phyloP scores from a whole-genome alignment of 73 alveolate genomes.

The Strombidium stylifer region DNA sequence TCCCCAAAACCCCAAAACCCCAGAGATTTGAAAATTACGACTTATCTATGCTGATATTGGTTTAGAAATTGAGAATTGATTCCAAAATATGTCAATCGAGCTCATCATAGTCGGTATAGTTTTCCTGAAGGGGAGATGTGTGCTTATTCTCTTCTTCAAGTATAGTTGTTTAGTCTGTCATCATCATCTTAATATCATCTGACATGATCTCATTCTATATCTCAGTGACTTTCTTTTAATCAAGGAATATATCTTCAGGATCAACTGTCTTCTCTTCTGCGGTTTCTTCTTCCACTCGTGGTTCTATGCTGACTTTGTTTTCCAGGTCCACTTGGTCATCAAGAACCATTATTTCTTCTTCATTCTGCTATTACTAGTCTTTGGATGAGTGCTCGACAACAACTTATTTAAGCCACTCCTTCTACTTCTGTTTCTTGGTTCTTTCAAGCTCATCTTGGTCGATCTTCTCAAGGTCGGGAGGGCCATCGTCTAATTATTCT shows the following conservation, averaged over 20 bases:
- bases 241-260: not conserved
- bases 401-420: constrained; percentile 20
- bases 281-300: not conserved
- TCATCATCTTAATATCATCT: too few relatives aligned
- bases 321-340: constrained; percentile 7
- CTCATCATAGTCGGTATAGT: too few relatives aligned
- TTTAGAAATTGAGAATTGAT: too few relatives aligned
- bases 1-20: too few relatives aligned
- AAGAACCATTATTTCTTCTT: not conserved
- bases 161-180: too few relatives aligned
- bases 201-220: too few relatives aligned
- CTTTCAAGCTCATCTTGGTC: constrained; percentile 1
- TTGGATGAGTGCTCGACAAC: constrained; percentile 2
- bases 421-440: constrained; percentile 8
- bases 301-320: constrained; percentile 4
- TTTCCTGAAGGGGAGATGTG: too few relatives aligned
- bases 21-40: too few relatives aligned
- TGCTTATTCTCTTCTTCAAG: too few relatives aligned
- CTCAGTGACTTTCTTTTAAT: too few relatives aligned
- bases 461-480: constrained; percentile 22
- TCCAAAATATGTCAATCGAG: too few relatives aligned
- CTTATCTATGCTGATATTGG: too few relatives aligned
- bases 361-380: not conserved
- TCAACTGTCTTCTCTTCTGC: constrained; percentile 12
- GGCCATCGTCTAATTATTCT: constrained; percentile 33